phyloP scores from a whole-genome alignment of 179 eudicot species.

The Gypsophila paniculata region DNA sequence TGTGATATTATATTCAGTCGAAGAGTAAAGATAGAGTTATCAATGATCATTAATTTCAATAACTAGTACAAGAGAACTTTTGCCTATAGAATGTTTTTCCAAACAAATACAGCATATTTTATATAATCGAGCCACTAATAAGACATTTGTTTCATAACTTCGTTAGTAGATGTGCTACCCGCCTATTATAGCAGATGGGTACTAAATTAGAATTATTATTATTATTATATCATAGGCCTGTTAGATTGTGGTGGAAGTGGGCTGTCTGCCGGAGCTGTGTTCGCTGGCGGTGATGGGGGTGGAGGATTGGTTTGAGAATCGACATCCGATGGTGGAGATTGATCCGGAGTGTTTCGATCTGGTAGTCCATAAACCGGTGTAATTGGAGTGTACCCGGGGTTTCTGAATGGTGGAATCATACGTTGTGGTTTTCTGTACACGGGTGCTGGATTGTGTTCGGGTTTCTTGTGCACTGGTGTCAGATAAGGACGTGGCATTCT shows the following conservation, averaged over 20 bases:
- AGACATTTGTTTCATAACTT: background rate
- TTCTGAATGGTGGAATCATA: background rate
- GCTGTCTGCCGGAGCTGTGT: background rate
- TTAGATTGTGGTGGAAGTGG: background rate
- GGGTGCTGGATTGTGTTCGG: background rate
- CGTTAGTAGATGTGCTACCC: background rate
- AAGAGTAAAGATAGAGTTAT: background rate
- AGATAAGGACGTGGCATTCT: constrained; percentile 2
- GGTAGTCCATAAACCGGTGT: constrained; percentile 10
- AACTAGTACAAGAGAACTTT: background rate
- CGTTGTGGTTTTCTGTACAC: background rate
- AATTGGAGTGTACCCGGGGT: background rate
- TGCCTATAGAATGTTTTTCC: background rate
- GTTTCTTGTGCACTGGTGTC: background rate
- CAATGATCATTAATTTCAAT: background rate
- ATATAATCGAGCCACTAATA: background rate
- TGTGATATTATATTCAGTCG: background rate
- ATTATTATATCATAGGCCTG: background rate
- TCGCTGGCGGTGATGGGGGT: background rate
- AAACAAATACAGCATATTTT: background rate
- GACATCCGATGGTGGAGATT: background rate
- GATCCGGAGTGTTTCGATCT: background rate
- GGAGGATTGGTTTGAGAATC: background rate
- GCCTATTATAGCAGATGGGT: background rate
- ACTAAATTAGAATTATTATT: background rate